These are phyloP conservation scores for Pinus tabuliformis DNA, from an alignment of 75 land plant genomes.

Conservation along the genomic window DNA sequence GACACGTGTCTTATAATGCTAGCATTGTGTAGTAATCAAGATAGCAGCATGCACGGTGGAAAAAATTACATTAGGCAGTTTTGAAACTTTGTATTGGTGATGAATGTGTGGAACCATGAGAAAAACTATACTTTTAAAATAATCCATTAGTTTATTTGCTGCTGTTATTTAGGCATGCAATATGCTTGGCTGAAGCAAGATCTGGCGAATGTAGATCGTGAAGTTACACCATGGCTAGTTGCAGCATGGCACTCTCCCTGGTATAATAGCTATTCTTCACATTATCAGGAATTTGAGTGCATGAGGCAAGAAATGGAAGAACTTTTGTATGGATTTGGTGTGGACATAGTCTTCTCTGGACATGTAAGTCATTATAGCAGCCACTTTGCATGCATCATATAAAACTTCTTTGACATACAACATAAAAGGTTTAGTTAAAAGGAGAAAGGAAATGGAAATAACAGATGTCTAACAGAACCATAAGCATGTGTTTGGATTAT, in stretches of 20 bases:
- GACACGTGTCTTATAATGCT: neutral
- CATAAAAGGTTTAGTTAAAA: neutral
- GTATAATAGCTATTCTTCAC: slow-evolving; percentile 93
- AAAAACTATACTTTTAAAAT: slow-evolving; percentile 1
- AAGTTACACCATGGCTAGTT: slow-evolving; percentile 85
- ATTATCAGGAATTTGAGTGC: slow-evolving; percentile 95
- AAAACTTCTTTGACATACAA: neutral
- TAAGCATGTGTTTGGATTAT: neutral
- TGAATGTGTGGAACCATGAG: neutral
- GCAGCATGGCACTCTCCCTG: slow-evolving; percentile 93
- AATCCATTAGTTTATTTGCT: neutral
- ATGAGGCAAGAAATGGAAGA: slow-evolving; percentile 92
- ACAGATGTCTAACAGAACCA: neutral
- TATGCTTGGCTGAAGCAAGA: slow-evolving; percentile 79
- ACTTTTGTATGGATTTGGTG: slow-evolving; percentile 67
- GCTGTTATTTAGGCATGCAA: slow-evolving; percentile 59
- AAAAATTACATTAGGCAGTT: neutral
- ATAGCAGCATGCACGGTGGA: neutral
- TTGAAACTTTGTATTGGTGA: neutral
- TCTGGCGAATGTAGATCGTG: slow-evolving; percentile 51
- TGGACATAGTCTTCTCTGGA: slow-evolving; percentile 87
- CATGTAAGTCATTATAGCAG: slow-evolving; percentile 60
- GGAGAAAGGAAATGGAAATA: neutral
- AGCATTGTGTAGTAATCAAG: neutral
- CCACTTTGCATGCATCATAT: neutral